A percentile compares a stretch with the other conserved stretches of the same genome.
These are phyloP conservation scores for Vigna trinervia DNA, from an alignment of 306 rosid genomes.

Conservation along the genomic window DNA sequence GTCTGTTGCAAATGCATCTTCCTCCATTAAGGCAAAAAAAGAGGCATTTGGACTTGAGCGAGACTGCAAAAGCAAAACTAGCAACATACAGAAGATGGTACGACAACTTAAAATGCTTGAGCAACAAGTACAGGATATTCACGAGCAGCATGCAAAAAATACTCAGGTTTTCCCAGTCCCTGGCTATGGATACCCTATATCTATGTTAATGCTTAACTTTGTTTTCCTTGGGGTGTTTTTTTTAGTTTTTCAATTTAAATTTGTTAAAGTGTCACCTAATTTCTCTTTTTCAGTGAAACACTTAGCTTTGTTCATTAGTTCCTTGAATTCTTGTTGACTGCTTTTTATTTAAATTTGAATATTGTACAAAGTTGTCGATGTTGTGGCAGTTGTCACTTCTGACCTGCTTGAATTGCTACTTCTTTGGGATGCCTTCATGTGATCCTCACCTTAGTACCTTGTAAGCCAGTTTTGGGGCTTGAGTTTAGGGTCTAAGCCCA, in stretches of 20 bases:
- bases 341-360: neutral
- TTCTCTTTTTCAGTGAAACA: neutral
- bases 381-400: neutral
- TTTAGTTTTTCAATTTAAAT: slow-evolving; percentile 8
- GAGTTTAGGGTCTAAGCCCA: neutral
- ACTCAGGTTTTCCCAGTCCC: slow-evolving; percentile 70
- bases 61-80: slow-evolving; percentile 57
- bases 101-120: slow-evolving; percentile 56
- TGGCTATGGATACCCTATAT: slow-evolving; percentile 24
- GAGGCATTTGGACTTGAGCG: slow-evolving; percentile 62
- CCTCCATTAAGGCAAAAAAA: slow-evolving; percentile 68
- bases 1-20: slow-evolving; percentile 35
- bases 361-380: neutral
- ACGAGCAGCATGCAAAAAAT: slow-evolving; percentile 66
- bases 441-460: neutral
- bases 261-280: neutral
- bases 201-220: slow-evolving; percentile 1
- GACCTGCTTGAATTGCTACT: neutral
- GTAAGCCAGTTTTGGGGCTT: neutral
- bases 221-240: slow-evolving; percentile 15
- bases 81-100: slow-evolving; percentile 54
- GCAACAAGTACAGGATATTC: slow-evolving; percentile 68
- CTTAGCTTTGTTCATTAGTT: neutral
- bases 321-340: neutral
- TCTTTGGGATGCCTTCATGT: neutral